phyloP scores from a whole-genome alignment of 2,329 filamentous ascomycete genomes.

The Pseudocercospora pini-densiflorae region DNA sequence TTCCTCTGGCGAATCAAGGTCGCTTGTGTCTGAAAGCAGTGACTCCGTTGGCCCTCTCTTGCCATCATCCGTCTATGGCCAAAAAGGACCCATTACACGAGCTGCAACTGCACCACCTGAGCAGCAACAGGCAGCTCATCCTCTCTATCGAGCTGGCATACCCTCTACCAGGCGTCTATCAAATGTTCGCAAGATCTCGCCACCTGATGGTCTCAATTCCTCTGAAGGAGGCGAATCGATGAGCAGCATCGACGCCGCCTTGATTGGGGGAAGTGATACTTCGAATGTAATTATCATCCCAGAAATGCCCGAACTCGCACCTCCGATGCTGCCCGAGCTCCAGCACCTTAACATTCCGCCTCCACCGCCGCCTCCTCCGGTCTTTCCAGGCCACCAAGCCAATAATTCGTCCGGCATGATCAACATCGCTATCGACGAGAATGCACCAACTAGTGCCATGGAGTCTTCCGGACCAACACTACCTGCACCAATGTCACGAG shows the following conservation, averaged over 20 bases:
- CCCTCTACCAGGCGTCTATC: conserved; percentile 43
- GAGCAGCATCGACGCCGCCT: conserved; percentile 58
- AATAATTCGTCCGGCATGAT: conserved; percentile 39
- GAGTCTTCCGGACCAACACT: conserved; percentile 17
- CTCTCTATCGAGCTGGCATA: conserved; percentile 40
- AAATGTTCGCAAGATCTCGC: conserved; percentile 50
- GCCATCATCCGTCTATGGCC: conserved; percentile 53
- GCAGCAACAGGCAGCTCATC: conserved; percentile 41
- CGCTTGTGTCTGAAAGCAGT: conserved; percentile 25
- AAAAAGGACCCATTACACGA: conserved; percentile 44
- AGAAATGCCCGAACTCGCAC: conserved; percentile 31
- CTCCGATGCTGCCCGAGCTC: conserved; percentile 58
- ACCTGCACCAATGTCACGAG: conserved; percentile 35
- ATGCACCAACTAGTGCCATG: conserved; percentile 24
- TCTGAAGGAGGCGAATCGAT: conserved; percentile 26
- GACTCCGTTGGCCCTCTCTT: conserved; percentile 54
- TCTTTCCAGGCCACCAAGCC: conserved; percentile 32
- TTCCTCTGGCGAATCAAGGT: conserved; percentile 45
- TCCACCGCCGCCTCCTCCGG: conserved; percentile 45
- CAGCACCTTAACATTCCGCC: conserved; percentile 63
- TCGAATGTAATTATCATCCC: conserved; percentile 52
- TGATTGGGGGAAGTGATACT: conserved; percentile 44
- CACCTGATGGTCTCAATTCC: conserved; percentile 39
- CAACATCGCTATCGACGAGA: conserved; percentile 53
- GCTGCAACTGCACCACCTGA: conserved; percentile 56